Evolutionary conservation across 495 filamentous ascomycete species (phyloP), one percentile per base, ranked within the genome.

Genomic region (Podospora pseudoanserina): DNA sequence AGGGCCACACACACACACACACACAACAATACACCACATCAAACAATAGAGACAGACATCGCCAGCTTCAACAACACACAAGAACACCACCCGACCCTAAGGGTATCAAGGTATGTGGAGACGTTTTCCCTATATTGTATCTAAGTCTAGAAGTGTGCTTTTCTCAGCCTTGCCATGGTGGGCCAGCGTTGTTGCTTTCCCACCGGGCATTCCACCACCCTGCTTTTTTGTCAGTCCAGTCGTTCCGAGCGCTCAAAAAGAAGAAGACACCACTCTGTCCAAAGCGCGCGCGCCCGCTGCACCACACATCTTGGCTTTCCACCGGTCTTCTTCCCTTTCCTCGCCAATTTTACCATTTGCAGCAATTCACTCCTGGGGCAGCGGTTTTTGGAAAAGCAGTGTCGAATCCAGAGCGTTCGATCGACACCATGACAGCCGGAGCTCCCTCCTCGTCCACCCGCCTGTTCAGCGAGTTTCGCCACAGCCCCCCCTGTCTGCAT

Each of bases 391-490:
- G 39, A 49, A 49, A 9, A 2, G 3, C 39, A 49, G 39, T 49
- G 39, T 58, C 5, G 56, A 20, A 27, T 58, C 56, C 23, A 58
- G 56, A 58, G n/a, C 56, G 56, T 27, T 58, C 56, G 19, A 58
- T 20, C 56, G 39, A 58, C 56, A 49, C 11, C 39, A 49, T 49
- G 39, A 49, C 56, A 23, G 56, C 23, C 23, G 23, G 23, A 23
- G 23, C 56, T 59, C 26, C 56, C 56, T 18, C 56, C 5, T 59
- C 56, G 16, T 3, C 15, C 56, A 32, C 30, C 30, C 39, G 39
- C 39, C 39, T 49, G 39, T 26, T 58, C 55, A n/a, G 61, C 18
- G 18, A 63, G 32, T 63, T 39, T 63, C 30, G 61, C 61, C 61
- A 63, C 61, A 18, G 6, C 30, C 4, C 60, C 61, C 61, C 61